Evolutionary conservation across 768 basidiomycete genomes (phyloP).

Genomic region (Panellus pusillus): DNA sequence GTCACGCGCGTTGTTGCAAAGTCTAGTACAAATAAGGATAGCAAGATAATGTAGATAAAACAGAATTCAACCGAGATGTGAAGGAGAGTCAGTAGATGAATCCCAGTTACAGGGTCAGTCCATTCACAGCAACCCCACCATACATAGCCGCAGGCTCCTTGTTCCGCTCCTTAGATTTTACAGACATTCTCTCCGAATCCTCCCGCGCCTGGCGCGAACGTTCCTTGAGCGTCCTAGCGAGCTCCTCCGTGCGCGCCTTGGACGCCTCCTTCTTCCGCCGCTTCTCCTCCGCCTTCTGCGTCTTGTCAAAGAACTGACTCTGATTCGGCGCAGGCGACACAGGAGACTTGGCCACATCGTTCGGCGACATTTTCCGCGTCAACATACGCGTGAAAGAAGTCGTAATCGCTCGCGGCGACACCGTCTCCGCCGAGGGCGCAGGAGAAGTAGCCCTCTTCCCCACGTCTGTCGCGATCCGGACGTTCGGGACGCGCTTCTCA

Average conservation of each 20-base stretch:
- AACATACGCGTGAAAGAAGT: slow-evolving; percentile 26
- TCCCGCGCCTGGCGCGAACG: slow-evolving; percentile 32
- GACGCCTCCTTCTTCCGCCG: slow-evolving; percentile 37
- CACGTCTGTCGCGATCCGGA: not conserved
- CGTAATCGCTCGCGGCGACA: slow-evolving; percentile 14
- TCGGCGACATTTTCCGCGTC: slow-evolving; percentile 19
- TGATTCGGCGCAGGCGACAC: slow-evolving; percentile 4
- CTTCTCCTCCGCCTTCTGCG: slow-evolving; percentile 44
- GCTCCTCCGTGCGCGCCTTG: slow-evolving; percentile 39
- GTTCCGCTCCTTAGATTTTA: slow-evolving; percentile 15
- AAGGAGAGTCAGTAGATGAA: not conserved
- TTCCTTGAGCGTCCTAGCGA: slow-evolving; percentile 47
- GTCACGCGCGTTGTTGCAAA: too few species aligned
- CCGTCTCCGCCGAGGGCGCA: slow-evolving; percentile 20
- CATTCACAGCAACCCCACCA: slow-evolving; percentile 16
- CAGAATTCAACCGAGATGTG: too few species aligned
- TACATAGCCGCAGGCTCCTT: slow-evolving; percentile 22
- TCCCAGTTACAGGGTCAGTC: slow-evolving; percentile 6
- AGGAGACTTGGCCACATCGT: not conserved
- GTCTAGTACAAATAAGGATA: not conserved
- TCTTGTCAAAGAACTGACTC: slow-evolving; percentile 34
- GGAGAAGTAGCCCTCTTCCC: slow-evolving; percentile 2
- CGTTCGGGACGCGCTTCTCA: not conserved
- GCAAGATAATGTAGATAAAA: not conserved
- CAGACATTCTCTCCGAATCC: slow-evolving; percentile 31